phyloP scores from a whole-genome alignment of 2,329 filamentous ascomycete genomes.

The Clonostachys rhizophaga region DNA sequence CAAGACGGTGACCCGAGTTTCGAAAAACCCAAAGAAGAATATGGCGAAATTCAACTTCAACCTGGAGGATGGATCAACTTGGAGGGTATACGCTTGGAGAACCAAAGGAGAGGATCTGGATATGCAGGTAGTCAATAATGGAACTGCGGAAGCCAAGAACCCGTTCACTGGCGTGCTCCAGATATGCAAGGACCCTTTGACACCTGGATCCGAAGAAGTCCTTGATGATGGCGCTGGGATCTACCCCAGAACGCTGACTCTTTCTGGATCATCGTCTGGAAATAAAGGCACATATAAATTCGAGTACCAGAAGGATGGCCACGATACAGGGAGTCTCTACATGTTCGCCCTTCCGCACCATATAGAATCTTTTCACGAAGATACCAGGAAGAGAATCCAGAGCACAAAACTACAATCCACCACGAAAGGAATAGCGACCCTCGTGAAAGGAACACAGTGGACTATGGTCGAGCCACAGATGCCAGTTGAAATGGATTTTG shows the following conservation, averaged over 20 bases:
- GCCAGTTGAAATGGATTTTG: conserved; percentile 70
- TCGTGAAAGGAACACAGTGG: conserved; percentile 69
- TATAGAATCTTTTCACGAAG: conserved; percentile 63
- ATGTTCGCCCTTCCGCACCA: conserved; percentile 93
- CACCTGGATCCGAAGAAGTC: conserved; percentile 50
- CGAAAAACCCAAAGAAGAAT: conserved; percentile 52
- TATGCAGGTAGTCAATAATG: conserved; percentile 64
- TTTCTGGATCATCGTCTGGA: conserved; percentile 61
- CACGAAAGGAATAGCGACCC: conserved; percentile 77
- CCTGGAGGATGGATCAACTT: conserved; percentile 68
- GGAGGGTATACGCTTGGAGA: conserved; percentile 75
- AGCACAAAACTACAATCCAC: conserved; percentile 68
- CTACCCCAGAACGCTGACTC: conserved; percentile 59
- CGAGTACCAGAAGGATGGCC: conserved; percentile 67
- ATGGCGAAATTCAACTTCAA: conserved; percentile 72
- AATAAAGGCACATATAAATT: conserved; percentile 68
- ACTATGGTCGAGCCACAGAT: conserved; percentile 72
- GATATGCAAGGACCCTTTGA: conserved; percentile 69
- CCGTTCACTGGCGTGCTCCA: conserved; percentile 79
- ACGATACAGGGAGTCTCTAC: conserved; percentile 54
- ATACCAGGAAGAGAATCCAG: conserved; percentile 42
- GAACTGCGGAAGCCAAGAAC: conserved; percentile 56
- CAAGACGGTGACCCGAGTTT: conserved; percentile 55
- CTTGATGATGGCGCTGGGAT: conserved; percentile 75
- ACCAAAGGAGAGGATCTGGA: conserved; percentile 55